Evolutionary conservation across 202 grass and related monocot species (phyloP).

Genomic region (Panicum hallii): DNA sequence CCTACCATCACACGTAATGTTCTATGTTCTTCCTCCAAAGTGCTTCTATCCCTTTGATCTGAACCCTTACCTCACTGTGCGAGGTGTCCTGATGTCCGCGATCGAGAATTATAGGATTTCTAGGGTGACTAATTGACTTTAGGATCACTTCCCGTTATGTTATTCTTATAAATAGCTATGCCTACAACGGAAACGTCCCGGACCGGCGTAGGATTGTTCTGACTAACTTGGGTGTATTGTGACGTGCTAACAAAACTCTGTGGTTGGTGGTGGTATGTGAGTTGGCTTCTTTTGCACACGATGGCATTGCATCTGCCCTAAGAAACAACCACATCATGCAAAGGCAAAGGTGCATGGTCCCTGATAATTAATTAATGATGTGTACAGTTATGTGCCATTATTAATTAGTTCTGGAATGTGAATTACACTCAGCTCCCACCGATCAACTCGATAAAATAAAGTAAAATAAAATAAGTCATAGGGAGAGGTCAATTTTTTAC

Average conservation of each 20-base stretch:
- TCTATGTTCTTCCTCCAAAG: background rate
- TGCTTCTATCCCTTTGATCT: background rate
- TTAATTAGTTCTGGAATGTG: background rate
- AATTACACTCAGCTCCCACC: conserved; percentile 5
- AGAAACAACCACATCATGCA: background rate
- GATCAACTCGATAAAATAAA: background rate
- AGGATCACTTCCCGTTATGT: background rate
- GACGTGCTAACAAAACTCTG: background rate
- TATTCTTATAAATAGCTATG: background rate
- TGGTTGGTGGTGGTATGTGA: background rate
- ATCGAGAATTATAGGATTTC: background rate
- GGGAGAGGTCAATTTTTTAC: conserved; percentile 15
- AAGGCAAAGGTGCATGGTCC: background rate
- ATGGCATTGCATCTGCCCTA: background rate
- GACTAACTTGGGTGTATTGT: too few relatives aligned
- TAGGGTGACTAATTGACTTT: background rate
- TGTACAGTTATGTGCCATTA: background rate
- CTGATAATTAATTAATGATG: background rate
- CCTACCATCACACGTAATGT: background rate
- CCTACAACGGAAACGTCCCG: too few relatives aligned
- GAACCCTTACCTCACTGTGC: background rate
- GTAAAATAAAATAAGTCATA: background rate
- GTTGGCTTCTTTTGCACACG: background rate
- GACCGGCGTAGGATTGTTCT: too few relatives aligned
- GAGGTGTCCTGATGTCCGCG: background rate